Base-by-base conservation (phyloP, 225 moss, liverwort and hornwort genomes). In the Rhytidiadelphus loreus region DNA sequence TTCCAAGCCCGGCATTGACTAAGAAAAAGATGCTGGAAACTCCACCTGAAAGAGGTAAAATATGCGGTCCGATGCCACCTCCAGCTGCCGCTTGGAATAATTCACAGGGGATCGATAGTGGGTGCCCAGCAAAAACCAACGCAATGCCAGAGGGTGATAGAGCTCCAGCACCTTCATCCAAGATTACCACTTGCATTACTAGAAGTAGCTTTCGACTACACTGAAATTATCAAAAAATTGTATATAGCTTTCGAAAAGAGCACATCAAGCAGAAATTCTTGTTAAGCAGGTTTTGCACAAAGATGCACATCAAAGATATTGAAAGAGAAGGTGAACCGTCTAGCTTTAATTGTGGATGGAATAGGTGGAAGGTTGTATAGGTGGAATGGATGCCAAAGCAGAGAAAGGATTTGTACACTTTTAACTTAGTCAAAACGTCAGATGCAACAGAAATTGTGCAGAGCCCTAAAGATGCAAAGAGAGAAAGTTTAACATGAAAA, bases 81-180 rank as follows among this genome's bases (percentile, higher is more conserved):
- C 99, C 59, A 99, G 90, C 82, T 99, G 99, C 65, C 94, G 92
- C 85, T 93, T 96, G 84, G 97, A 97, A 86, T 96, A 99, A 81
- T 96, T 99, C 84, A 99, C 94, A 60, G 97, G 95, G 72, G 96
- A 91, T 88, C 99, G 93, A 91, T 99, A 99, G 60, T 99, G 99
- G 44, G 99, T 99, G 90, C 99, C 95, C 66, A 99, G 92, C 44
- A 99, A 93, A 93, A 99, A 99, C 96, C 96, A 97, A 91, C 99
- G 94, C 85, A 99, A 93, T 64, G 96, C 96, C 85, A 99, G 87
- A 57, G 97, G 95, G 86, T 97, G 96, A 92, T 96, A 99, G 26
- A 93, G 82, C 88, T 96, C 96, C 88, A 97, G 83, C 72, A 96
- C 96, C 99, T 98, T 95, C 86, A 89, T 82, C 35, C 75, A 86